A percentile compares a stretch with the other conserved stretches of the same genome.
Conservation (phyloP, 2,329 filamentous ascomycete genomes). For the Sordariomycetes sp. region DNA sequence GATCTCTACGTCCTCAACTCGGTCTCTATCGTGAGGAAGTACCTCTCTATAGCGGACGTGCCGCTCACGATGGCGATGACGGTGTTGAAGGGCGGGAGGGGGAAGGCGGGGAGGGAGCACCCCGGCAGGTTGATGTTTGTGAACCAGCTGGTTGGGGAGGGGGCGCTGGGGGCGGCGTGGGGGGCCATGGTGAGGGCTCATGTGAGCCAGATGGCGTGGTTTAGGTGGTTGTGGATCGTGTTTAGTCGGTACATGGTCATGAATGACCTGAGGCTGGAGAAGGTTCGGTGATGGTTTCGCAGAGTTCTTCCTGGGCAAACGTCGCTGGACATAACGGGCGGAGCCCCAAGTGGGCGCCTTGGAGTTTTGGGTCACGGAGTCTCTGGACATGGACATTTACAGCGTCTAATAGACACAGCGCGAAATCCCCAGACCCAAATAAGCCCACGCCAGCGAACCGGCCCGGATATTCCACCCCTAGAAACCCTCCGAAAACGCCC, state of each 20-base stretch:
- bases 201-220: conserved; percentile 97
- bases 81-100: conserved; percentile 15
- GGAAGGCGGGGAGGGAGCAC: conserved; percentile 15
- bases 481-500: too few species aligned
- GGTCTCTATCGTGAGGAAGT: conserved; percentile 67
- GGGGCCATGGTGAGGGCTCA: conserved; percentile 83
- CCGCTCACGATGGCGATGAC: conserved; percentile 47
- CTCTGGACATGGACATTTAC: too few species aligned
- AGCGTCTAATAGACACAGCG: too few species aligned
- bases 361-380: too few species aligned
- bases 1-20: conserved; percentile 75
- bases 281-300: conserved; percentile 14
- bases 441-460: too few species aligned
- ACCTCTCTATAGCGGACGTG: conserved; percentile 62
- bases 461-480: too few species aligned
- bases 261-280: conserved; percentile 63
- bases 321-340: too few species aligned
- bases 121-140: conserved; percentile 55
- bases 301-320: too few species aligned
- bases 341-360: too few species aligned
- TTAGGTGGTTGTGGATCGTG: conserved; percentile 88
- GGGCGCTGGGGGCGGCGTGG: conserved; percentile 47
- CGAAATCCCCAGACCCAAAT: too few species aligned
- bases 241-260: conserved; percentile 90
- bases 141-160: conserved; percentile 50